Evolutionary conservation across 208 protist genomes (phyloP), one percentile per base, ranked within the genome.

Genomic region (Endotrypanum monterogeii): DNA sequence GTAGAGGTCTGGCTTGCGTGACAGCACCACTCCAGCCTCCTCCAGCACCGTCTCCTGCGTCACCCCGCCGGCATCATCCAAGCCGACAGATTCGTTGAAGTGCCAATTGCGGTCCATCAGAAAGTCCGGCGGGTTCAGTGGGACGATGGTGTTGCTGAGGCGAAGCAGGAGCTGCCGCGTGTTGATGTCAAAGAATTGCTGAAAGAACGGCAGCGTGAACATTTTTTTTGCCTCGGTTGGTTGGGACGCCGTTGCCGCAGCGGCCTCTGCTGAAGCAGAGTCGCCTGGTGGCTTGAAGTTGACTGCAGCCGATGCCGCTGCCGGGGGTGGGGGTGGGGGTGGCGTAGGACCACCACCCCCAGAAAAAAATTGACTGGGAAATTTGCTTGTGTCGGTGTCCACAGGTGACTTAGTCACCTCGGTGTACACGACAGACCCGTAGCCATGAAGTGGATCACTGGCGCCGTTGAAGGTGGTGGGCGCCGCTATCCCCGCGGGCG

Each of bases 131-230:
- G 91, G 86, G 67, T 87, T 91, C 35, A 92, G 67, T 16, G 89
- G 89, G 30, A 91, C 70, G 52, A 96, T 56, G 9, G 83, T 81
- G 74, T 90, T 92, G 66, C 76, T 91, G 69, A 96, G 74, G 28
- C 94, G 91, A 58, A 87, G 67, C 55, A 93, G 78, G 57, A 98
- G 89, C 61, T 94, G 87, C 37, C 80, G 67, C n/a, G 94, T 96
- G 73, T 85, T 88, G 41, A 98, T 88, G 74, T 98, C 91, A 67
- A 98, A 98, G 78, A 93, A 98, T 68, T 94, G 90, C 79, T 96
- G 94, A 63, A 95, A 98, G 63, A 94, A 98, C 73, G 82, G 87
- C 44, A 95, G 65, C 20, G 69, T 91, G 89, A 90, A 98, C 76
- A 96, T 91, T 74, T 89, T 90, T 16, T 84, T 89, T 37, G 79